Base-by-base conservation (phyloP, 2,329 filamentous ascomycete species). In the Coniella vitis region DNA sequence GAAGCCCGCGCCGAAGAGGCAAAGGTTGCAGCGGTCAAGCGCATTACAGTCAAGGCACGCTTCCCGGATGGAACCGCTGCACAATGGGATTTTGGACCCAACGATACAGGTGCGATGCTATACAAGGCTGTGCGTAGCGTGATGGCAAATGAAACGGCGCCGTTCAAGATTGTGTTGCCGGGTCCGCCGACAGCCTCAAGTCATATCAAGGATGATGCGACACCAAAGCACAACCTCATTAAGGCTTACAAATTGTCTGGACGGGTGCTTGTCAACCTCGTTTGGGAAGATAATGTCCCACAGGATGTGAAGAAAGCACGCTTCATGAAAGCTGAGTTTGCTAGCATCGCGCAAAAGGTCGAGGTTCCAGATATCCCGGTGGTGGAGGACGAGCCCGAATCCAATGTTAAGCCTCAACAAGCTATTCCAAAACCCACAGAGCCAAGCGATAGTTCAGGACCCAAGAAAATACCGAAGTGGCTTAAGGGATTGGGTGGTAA, bases 61-160 rank as follows among this genome's bases (percentile, higher is more conserved):
- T 90, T 96, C 58, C 91, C 91, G 0, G 90, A 97, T 62, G 87
- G 90, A 57, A 86, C 83, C 49, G 82, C 84, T 46, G 80, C 90
- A 29, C 80, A 89, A 45, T 84, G 84, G 68, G 76, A 74, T n/a
- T 81, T 94, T 56, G 76, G 74, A 1, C 79, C 81, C 17, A 64
- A 71, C 1, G 84, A 90, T 46, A 89, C 86, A 0, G 86, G 84
- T 1, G 73, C 76, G 3, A 76, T 79, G 44, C 71, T 98, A 2
- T 89, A 97, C 66, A 70, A 73, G 13, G 88, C 86, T 55, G 87
- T 95, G 16, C 74, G 81, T 45, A 73, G 72, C 38, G 81, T 91
- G 53, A 83, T 98, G 64, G 77, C 81, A 1, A 44, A 52, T 20
- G 65, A 79, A 48, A 71, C 74, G 7, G 66, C 72, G 2, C 75